Percentiles rank a stretch among this genome's conserved stretches.
Evolutionary conservation across 2,329 filamentous ascomycete genomes (phyloP).

Genomic region (Ophiosphaerella korrae): DNA sequence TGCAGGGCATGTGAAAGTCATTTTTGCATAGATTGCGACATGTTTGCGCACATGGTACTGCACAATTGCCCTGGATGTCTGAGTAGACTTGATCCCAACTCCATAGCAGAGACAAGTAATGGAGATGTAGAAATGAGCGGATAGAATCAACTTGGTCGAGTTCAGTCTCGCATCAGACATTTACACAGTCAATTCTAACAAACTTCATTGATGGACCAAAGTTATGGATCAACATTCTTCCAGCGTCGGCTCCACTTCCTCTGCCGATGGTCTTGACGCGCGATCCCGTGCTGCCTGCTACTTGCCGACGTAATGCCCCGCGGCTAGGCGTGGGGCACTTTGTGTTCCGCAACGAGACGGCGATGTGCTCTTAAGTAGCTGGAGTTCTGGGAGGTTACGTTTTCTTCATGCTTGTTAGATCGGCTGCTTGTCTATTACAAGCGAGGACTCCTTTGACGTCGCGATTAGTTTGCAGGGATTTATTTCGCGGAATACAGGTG

Average conservation of each 20-base stretch:
- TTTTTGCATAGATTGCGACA: slow-evolving; percentile 98
- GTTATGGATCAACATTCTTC: slow-evolving; percentile 2
- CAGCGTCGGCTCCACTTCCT: neutral
- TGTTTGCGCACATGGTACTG: slow-evolving; percentile 90
- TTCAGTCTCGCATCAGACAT: neutral
- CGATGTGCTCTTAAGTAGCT: slow-evolving; percentile 3
- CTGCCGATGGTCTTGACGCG: neutral
- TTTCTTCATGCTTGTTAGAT: slow-evolving; percentile 2
- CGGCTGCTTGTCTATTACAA: slow-evolving; percentile 2
- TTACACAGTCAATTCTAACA: neutral
- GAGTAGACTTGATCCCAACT: slow-evolving; percentile 38
- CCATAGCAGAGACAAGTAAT: slow-evolving; percentile 15
- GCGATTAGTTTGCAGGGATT: no score
- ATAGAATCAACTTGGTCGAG: slow-evolving; percentile 3
- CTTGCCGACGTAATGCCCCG: slow-evolving; percentile 4
- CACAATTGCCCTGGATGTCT: slow-evolving; percentile 96
- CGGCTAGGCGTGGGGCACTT: neutral
- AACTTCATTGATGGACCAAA: neutral
- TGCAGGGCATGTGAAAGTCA: slow-evolving; percentile 86
- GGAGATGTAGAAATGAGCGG: slow-evolving; percentile 40
- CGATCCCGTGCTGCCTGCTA: neutral
- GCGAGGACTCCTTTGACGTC: neutral
- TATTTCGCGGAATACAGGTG: no score
- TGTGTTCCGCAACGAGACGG: neutral
- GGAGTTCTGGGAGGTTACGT: neutral